Base-by-base conservation (phyloP, 202 grass and related monocot genomes). In the Saccharum hybrid region DNA sequence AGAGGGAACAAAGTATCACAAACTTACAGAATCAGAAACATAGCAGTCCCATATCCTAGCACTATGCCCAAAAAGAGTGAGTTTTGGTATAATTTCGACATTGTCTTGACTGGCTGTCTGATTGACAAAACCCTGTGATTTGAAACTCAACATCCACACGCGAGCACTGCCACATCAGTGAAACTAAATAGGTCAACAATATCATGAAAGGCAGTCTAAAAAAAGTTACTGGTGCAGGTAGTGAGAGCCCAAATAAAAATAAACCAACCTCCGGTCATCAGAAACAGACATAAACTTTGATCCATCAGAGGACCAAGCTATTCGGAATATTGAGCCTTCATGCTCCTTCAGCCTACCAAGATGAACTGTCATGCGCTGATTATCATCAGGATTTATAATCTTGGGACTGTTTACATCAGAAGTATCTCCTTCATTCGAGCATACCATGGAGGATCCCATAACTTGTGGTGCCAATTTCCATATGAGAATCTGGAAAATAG, bases 31-130 rank as follows among this genome's bases (percentile, higher is more conserved):
- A 88, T 98, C 79, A 73, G 87, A 93, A 28, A 98, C 70, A 59
- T 65, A 93, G 86, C 95, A 94, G 64, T 98, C 92, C 95, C 95
- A 98, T 70, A 98, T 98, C 85, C 95, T 91, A 83, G 92, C 95
- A 88, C 83, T 89, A 72, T 98, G 95, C 19, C 92, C 95, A 87
- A 93, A 98, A 81, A 98, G 74, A 75, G 82, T 80, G 74, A 90
- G 72, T 45, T 88, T 48, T 42, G 88, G 81, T 64, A 80, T 82
- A 62, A 84, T 85, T 48, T 70, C 10, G 45, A 87, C 28, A 74
- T 28, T 6, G 21, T 45, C 54, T 71, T 73, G 40, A 72, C 51
- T 72, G 59, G 72, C 57, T 19, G 31, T 52, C 37, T 75, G 41
- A 68, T 73, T 68, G 13, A 42, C 63, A 74, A 46, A 83, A 73